These are phyloP conservation scores for Annona squamosa DNA, from an alignment of 164 flowering plant species.

Conservation along the genomic window DNA sequence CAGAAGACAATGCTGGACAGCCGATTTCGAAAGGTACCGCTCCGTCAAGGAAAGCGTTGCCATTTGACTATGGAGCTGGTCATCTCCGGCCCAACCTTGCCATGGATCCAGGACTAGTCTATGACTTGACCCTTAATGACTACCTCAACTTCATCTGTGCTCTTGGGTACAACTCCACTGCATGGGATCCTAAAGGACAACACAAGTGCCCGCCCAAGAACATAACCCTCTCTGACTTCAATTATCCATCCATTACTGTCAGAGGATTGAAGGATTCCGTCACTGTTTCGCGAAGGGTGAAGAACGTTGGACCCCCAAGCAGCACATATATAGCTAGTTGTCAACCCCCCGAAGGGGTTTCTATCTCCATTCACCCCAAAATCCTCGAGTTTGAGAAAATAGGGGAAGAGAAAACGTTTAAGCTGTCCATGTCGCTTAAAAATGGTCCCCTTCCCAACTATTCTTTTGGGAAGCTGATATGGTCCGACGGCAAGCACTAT, in stretches of 20 bases:
- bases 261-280: slow-evolving; percentile 11
- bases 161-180: slow-evolving; percentile 36
- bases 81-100: slow-evolving; percentile 71
- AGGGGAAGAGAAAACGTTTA: slow-evolving; percentile 26
- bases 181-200: slow-evolving; percentile 23
- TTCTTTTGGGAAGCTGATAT: slow-evolving; percentile 25
- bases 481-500: slow-evolving; percentile 26
- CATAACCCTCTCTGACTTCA: slow-evolving; percentile 38
- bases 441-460: not conserved
- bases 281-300: slow-evolving; percentile 13
- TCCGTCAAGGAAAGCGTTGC: slow-evolving; percentile 30
- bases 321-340: slow-evolving; percentile 16
- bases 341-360: slow-evolving; percentile 32
- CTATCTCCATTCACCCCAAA: slow-evolving; percentile 19
- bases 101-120: slow-evolving; percentile 83
- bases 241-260: slow-evolving; percentile 79
- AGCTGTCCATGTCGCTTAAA: slow-evolving; percentile 11
- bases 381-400: slow-evolving; percentile 17
- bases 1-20: not conserved
- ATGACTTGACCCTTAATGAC: slow-evolving; percentile 51
- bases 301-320: slow-evolving; percentile 26
- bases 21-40: slow-evolving; percentile 48
- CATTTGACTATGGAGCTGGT: slow-evolving; percentile 77
- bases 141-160: slow-evolving; percentile 75
- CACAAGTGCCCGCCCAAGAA: slow-evolving; percentile 22